Conservation (phyloP, 2,329 filamentous ascomycete genomes). For the Sporothrix brasiliensis region DNA sequence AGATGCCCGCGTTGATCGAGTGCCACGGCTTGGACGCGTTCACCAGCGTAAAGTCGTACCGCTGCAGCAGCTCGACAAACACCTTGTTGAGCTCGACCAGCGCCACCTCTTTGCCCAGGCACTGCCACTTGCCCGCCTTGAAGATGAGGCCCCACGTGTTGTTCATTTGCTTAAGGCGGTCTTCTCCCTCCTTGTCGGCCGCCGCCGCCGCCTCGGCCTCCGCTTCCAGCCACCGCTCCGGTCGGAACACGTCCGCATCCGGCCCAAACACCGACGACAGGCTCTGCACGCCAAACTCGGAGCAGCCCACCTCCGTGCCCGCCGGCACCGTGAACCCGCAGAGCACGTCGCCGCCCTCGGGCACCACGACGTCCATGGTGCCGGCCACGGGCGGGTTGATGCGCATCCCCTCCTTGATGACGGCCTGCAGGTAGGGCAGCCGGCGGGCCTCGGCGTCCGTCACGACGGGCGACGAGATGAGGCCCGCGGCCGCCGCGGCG, state of each 20-base stretch:
- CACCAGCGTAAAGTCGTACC: constrained; percentile 39
- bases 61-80: constrained; percentile 37
- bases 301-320: constrained; percentile 51
- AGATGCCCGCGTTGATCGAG: constrained; percentile 40
- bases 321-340: constrained; percentile 49
- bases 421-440: constrained; percentile 54
- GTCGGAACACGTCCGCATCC: constrained; percentile 49
- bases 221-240: constrained; percentile 51
- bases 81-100: constrained; percentile 49
- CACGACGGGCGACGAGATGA: constrained; percentile 41
- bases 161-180: constrained; percentile 37
- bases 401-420: constrained; percentile 54
- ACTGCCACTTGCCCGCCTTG: constrained; percentile 46
- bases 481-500: constrained; percentile 40
- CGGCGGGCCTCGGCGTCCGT: constrained; percentile 45
- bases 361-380: constrained; percentile 41
- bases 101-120: constrained; percentile 50
- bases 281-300: constrained; percentile 47
- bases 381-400: constrained; percentile 51
- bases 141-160: constrained; percentile 45
- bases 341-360: constrained; percentile 46
- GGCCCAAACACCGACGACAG: constrained; percentile 44
- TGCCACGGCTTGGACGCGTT: constrained; percentile 38
- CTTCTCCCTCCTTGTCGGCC: constrained; percentile 32
- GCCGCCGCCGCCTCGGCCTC: constrained; percentile 30